Base-by-base conservation (phyloP, 495 filamentous ascomycete genomes). In the Parathielavia appendiculata region DNA sequence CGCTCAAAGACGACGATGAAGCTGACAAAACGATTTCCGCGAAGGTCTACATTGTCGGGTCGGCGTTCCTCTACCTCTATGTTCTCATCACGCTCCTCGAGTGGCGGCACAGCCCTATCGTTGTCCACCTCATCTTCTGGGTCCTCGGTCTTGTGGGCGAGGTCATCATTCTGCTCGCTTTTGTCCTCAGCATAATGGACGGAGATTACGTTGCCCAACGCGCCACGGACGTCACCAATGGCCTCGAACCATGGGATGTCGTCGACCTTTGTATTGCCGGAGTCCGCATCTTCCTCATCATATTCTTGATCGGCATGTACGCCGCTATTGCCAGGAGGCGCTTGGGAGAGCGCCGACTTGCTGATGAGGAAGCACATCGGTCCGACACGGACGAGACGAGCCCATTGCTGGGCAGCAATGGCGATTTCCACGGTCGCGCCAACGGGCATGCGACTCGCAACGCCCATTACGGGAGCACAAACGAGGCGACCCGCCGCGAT, bases 1-100 rank as follows among this genome's bases (percentile, higher is more conserved):
- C 1, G 10, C 20, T 11, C 1, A 16, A 41, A 22, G 3, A 45
- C 16, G 13, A 6, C 30, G 14, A 56, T 53, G 62, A 6, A 51
- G 50, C 58, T 65, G 43, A 60, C 50, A 60, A 52, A 16, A 49
- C 17, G 48, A 10, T 3, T 6, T 30, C 26, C 46, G 51, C 39
- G 26, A 61, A 95, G 91, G 87, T 95, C 66, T 95, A 92, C 68
- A 74, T 91, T 48, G 79, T 88, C 56, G 88, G 83, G 30, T 88
- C 89, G 34, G 70, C 74, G 0, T 83, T 80, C 57, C 68, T 83
- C 23, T 80, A 80, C 66, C 69, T 83, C 56, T 80, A 84, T 54
- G 74, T 83, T 43, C 80, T 92, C 46, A 84, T 96, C 63, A 87
- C 90, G 22, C 75, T 95, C 50, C 74, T 95, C 62, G 91, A 95